Evolutionary conservation across 768 basidiomycete species (phyloP), one percentile per base, ranked within the genome.

Genomic region (Coprinopsis marcescibilis): DNA sequence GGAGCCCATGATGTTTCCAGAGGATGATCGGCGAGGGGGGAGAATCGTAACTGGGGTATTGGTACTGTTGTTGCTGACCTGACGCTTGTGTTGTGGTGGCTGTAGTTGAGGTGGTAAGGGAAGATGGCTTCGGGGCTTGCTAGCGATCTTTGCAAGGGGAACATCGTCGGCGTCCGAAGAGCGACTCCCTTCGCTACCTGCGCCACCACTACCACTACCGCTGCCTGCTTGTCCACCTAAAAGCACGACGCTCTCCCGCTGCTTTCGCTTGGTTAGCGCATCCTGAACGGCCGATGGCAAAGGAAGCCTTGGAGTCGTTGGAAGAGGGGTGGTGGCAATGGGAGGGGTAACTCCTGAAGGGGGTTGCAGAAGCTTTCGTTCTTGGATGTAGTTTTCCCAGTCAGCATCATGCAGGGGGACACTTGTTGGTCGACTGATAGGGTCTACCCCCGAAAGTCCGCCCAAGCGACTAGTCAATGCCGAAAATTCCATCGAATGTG

Each of bases 321-420:
- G 29, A 25, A 63, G 44, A 21, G 76, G 69, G 6, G 77, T 76
- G n/a, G 83, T 80, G 4, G 72, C 66, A 56, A 92, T 90, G 1
- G 89, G 88, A n/a, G 81, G 72, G 13, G 88, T 78, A 35, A 89
- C 75, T 5, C 89, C 88, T 15, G 82, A 75, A 8, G 89, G 89
- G 34, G 90, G 89, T 56, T 89, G 86, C 50, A 93, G 65, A 13
- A 96, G 71, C 59, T 85, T 89, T 46, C 92, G 78, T 41, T 94
- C 89, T 36, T 80, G 81, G 40, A 92, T 75, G 61, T 96, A 95
- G 35, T 76, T 65, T 52, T 94, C 86, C 92, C 92, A 96, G 53
- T 87, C 83, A n/a, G 78, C 73, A 34, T 86, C 80, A 40, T 75
- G 77, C 32, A 86, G 64, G n/a, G 86, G 85, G 4, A 72, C 82